Conservation (phyloP, 2,329 filamentous ascomycete genomes). For the Hirsutella thompsonii region DNA sequence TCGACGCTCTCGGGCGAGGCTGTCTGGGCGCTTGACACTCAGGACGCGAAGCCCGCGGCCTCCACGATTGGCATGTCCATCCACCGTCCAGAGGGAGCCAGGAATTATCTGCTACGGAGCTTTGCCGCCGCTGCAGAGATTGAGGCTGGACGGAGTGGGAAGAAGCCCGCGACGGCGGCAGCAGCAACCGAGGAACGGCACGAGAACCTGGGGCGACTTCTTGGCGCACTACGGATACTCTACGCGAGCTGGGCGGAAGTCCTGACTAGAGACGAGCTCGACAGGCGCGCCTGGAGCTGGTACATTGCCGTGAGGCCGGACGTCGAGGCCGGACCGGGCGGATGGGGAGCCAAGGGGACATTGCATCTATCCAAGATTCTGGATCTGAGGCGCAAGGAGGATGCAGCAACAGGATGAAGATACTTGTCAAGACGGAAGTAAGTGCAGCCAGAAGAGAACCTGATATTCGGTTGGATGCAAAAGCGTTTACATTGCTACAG, state of each 20-base stretch:
- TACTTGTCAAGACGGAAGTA: background rate
- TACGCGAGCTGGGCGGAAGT: slow-evolving; percentile 62
- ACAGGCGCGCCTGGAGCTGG: slow-evolving; percentile 69
- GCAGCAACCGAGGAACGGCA: slow-evolving; percentile 48
- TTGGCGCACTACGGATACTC: slow-evolving; percentile 59
- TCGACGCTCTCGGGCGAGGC: slow-evolving; percentile 32
- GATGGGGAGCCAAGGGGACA: slow-evolving; percentile 72
- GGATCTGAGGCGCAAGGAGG: slow-evolving; percentile 29
- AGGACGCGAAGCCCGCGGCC: slow-evolving; percentile 30
- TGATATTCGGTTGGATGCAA: too few species aligned
- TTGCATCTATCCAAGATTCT: slow-evolving; percentile 57
- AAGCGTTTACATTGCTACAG: too few species aligned
- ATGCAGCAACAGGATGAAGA: background rate
- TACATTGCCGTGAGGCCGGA: slow-evolving; percentile 66
- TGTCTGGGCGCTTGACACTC: slow-evolving; percentile 47
- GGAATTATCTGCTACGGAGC: slow-evolving; percentile 41
- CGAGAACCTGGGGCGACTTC: slow-evolving; percentile 53
- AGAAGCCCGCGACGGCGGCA: slow-evolving; percentile 36
- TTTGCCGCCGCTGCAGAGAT: slow-evolving; percentile 33
- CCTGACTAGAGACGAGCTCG: slow-evolving; percentile 52
- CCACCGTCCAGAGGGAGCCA: slow-evolving; percentile 58
- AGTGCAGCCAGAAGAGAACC: too few species aligned
- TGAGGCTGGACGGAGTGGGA: slow-evolving; percentile 6
- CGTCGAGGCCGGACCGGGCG: slow-evolving; percentile 58
- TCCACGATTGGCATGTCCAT: slow-evolving; percentile 50